Base-by-base conservation (phyloP, 352 stramenopile genomes). In the Pythium apleroticum region DNA sequence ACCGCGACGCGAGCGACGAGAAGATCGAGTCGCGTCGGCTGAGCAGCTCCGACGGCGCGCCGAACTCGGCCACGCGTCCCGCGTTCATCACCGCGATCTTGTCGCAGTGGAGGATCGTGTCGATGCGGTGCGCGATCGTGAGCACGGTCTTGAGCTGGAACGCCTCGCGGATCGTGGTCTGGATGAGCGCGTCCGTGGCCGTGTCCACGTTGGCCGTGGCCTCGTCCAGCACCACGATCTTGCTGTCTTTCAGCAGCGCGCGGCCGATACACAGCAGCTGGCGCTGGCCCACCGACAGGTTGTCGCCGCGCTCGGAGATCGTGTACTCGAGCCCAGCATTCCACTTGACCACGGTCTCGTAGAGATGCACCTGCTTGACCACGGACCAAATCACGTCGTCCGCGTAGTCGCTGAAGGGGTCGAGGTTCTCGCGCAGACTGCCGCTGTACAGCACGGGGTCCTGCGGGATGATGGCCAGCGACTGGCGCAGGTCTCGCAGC, bases 141-240 rank as follows among this genome's bases (percentile, higher is more conserved):
- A 98, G 70, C 20, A 95, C 78, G 15, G 96, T 98, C 20, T 82
- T 85, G 33, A 86, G 73, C 15, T 57, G 35, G 76, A 98, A 98
- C 45, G 96, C 87, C 45, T 91, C 71, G 22, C 90, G 77, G 57
- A 97, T 95, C 25, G 71, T 80, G n/a, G 74, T 22, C 52, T 80
- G 77, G 53, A 91, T 93, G 11, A 78, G 59, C 10, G 61, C 39
- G 74, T 97, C 88, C 25, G 74, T 81, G 27, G 71, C 66, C 88
- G 56, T 63, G 62, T 93, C 86, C 33, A 93, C 78, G 25, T 78
- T 89, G 37, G 86, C 84, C 7, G 96, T 98, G 2, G 96, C 96
- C 76, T 99, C 96, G 59, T 99, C 97, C 77, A 99, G 88, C 14
- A 99, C 73, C 19, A 99, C 72, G 41, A 99, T 93, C 50, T 76